Evolutionary conservation across 73 alveolate species (phyloP).

Genomic region (Paramecium sexaurelia): DNA sequence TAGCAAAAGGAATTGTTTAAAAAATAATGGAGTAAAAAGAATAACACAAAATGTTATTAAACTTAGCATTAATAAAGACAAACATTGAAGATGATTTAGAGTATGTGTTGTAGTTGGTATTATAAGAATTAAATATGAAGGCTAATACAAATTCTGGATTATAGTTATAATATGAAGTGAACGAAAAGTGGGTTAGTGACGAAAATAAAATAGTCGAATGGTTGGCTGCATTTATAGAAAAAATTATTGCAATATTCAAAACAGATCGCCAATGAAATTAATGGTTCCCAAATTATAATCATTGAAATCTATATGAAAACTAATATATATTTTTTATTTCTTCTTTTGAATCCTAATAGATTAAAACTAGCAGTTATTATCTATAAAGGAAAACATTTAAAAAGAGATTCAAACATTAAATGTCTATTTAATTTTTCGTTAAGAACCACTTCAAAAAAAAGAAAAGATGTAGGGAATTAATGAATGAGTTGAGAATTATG

Average conservation of each 20-base stretch:
- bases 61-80: neutral
- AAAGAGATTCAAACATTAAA: slow-evolving; percentile 22
- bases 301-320: neutral
- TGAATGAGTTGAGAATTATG: too few species aligned
- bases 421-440: too few species aligned
- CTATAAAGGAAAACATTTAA: too few species aligned
- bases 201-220: neutral
- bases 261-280: neutral
- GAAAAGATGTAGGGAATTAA: too few species aligned
- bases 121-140: neutral
- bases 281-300: neutral
- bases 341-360: too few species aligned
- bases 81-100: slow-evolving; percentile 38
- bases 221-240: neutral
- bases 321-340: too few species aligned
- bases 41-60: neutral
- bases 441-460: too few species aligned
- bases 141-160: neutral
- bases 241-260: neutral
- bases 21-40: neutral
- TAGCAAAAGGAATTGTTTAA: neutral
- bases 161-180: neutral
- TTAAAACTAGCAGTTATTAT: too few species aligned
- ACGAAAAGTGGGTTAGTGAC: neutral
- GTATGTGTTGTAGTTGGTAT: slow-evolving; percentile 27